phyloP scores from a whole-genome alignment of 2,329 filamentous ascomycete genomes.

The Colletotrichum abscissum region DNA sequence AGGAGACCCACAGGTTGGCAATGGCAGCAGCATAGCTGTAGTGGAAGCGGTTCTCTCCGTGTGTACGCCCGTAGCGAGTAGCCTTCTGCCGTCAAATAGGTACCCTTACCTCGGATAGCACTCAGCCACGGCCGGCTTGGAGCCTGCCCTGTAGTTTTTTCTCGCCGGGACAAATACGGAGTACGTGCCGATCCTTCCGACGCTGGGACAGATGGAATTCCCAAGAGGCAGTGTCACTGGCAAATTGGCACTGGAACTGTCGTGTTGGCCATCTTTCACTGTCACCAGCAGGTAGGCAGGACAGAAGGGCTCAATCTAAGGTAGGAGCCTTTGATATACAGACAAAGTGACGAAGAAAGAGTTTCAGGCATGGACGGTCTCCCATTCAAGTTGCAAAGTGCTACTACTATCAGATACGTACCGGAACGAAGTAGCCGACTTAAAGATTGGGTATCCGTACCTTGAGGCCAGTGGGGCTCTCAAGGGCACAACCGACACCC shows the following conservation, averaged over 20 bases:
- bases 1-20: background rate
- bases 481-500: constrained; percentile 12
- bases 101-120: no score
- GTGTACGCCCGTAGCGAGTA: background rate
- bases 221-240: background rate
- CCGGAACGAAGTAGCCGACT: background rate
- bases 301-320: no score
- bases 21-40: no score
- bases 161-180: background rate
- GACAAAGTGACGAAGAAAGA: background rate
- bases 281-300: no score
- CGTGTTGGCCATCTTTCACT: no score
- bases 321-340: no score
- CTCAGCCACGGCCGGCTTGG: background rate
- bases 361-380: background rate
- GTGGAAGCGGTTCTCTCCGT: no score
- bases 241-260: background rate
- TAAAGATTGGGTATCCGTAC: background rate
- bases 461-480: background rate
- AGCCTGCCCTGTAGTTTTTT: background rate
- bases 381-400: background rate
- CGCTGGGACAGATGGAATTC: background rate
- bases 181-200: constrained; percentile 12
- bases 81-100: constrained; percentile 9
- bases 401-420: background rate